These are phyloP conservation scores for Ceratobasidium sp. DNA, from an alignment of 1,284 basidiomycete species.

Conservation along the genomic window DNA sequence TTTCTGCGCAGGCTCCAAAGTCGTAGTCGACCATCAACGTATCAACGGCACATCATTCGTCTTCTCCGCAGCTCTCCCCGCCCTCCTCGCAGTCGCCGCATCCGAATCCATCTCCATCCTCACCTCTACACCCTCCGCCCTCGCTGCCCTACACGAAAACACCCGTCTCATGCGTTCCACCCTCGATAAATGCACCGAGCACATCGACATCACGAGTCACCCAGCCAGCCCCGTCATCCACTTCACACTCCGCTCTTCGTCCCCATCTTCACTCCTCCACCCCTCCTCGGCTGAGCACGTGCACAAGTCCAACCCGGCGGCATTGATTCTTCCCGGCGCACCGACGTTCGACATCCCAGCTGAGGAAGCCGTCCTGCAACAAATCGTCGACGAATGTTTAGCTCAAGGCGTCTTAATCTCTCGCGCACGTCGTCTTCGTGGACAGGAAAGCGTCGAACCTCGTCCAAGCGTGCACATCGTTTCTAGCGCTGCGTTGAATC, in stretches of 20 bases:
- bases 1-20: slow-evolving; percentile 91
- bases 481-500: slow-evolving; percentile 78
- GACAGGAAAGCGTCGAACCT: slow-evolving; percentile 84
- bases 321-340: slow-evolving; percentile 57
- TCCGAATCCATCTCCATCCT: slow-evolving; percentile 87
- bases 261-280: slow-evolving; percentile 51
- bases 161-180: slow-evolving; percentile 76
- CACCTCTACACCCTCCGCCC: slow-evolving; percentile 75
- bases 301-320: slow-evolving; percentile 59
- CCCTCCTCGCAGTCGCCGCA: slow-evolving; percentile 87
- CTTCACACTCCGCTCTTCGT: slow-evolving; percentile 68
- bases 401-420: slow-evolving; percentile 84
- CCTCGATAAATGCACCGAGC: slow-evolving; percentile 79
- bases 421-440: slow-evolving; percentile 79
- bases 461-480: slow-evolving; percentile 90
- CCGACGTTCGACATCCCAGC: slow-evolving; percentile 68
- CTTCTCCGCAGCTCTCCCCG: slow-evolving; percentile 95
- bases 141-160: slow-evolving; percentile 84
- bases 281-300: slow-evolving; percentile 50
- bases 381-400: slow-evolving; percentile 85
- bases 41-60: slow-evolving; percentile 98
- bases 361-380: slow-evolving; percentile 85
- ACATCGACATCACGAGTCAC: slow-evolving; percentile 86
- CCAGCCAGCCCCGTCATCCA: slow-evolving; percentile 89
- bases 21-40: slow-evolving; percentile 92